Percentiles rank a stretch among this genome's conserved stretches.
Conservation (phyloP, 2,329 filamentous ascomycete species). For the Alternaria ventricosa region DNA sequence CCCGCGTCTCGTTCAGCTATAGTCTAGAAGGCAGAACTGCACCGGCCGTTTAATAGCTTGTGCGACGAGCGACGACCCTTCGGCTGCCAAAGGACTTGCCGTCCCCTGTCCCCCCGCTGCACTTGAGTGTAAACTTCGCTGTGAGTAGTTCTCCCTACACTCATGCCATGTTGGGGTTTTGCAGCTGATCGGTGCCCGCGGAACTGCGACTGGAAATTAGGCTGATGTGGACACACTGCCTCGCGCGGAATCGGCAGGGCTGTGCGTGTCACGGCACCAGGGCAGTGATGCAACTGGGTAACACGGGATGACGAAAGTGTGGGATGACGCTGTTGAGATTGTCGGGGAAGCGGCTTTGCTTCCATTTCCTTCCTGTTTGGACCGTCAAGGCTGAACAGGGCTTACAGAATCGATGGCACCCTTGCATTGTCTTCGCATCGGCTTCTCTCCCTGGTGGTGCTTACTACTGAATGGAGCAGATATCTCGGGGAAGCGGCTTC, state of each 20-base stretch:
- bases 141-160: neutral
- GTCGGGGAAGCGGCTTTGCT: neutral
- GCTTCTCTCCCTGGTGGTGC: neutral
- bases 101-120: too few relatives aligned
- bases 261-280: neutral
- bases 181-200: too few relatives aligned
- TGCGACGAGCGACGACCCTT: too few relatives aligned
- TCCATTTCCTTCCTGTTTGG: neutral
- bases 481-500: neutral
- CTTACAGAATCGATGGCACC: neutral
- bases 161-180: neutral
- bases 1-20: neutral
- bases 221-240: neutral
- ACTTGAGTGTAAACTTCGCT: neutral
- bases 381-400: neutral
- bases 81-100: neutral
- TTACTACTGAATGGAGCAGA: neutral
- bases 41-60: neutral
- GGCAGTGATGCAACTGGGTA: neutral
- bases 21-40: neutral
- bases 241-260: neutral
- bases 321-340: neutral
- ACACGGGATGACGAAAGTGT: neutral
- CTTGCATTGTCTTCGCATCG: neutral
- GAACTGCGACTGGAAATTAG: neutral